Evolutionary conservation across 306 rosid species (phyloP), one percentile per base, ranked within the genome.

Genomic region (Amphicarpaea edgeworthii): DNA sequence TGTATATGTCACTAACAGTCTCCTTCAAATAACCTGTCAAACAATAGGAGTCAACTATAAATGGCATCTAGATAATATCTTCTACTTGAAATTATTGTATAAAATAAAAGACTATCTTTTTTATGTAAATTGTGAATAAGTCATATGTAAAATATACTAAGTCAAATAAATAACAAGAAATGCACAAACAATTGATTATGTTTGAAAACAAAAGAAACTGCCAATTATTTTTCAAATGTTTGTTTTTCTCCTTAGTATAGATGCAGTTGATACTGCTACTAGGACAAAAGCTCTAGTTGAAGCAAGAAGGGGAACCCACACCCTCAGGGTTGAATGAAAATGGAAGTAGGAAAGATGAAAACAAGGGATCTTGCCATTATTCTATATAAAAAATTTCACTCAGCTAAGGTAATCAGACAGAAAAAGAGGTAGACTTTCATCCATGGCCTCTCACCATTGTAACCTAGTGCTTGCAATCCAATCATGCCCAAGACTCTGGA

Each of bases 21-120:
- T 93, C 93, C 86, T 73, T 88, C 92, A 93, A 78, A 77, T 89
- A 93, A 70, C 92, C 98, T 93, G 98, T 26, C 79, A 37, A 74
- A 57, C 43, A 72, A 41, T 53, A 68, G 37, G 80, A 76, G 63
- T 41, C 65, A 62, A 50, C 72, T 69, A 77, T 51, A 59, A 24
- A 55, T 47, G 21, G 79, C 59, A 68, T 73, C 68, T 30, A 54
- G 37, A 17, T 28, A 68, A 45, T 65, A 72, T 24, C 47, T 51
- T 26, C 60, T 21, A 59, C 43, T 60, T 59, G 46, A 72, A 72
- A 58, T 47, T 37, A 24, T 10, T 30, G 70, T 42, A 42, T 51
- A 50, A 41, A 68, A 72, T 16, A 72, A 34, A 51, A 70, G 12
- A 43, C 19, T 15, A 21, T 80, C 23, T 45, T 58, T 32, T 45